Percentiles rank a stretch among this genome's conserved stretches.
These are phyloP conservation scores for Rasamsonia emersonii DNA, from an alignment of 2,329 filamentous ascomycete genomes.

Conservation along the genomic window DNA sequence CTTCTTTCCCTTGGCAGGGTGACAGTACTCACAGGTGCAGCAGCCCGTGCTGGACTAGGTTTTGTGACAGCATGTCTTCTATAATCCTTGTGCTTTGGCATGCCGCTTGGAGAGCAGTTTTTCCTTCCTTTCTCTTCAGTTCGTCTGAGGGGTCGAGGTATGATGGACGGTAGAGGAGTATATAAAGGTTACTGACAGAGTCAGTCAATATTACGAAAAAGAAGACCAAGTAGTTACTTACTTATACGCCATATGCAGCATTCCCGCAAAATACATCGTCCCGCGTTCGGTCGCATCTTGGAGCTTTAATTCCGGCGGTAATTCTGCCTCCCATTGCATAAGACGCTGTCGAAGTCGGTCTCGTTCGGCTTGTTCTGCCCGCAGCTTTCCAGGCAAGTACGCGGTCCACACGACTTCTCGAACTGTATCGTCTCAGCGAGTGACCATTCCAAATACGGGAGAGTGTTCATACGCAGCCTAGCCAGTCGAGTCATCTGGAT, in stretches of 20 bases:
- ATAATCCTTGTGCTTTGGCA: conserved; percentile 39
- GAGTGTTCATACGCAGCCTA: conserved; percentile 20
- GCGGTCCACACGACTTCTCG: conserved; percentile 32
- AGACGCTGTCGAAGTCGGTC: conserved; percentile 24
- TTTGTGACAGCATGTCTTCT: conserved; percentile 40
- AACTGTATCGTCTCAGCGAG: conserved; percentile 13
- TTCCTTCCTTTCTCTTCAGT: conserved; percentile 24
- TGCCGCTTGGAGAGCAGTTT: conserved; percentile 38
- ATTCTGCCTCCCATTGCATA: conserved; percentile 30
- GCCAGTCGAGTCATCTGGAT: conserved; percentile 34
- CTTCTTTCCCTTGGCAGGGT: not conserved
- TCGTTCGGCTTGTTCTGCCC: conserved; percentile 15
- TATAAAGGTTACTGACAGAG: conserved; percentile 32
- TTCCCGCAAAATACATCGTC: conserved; percentile 29
- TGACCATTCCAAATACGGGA: not conserved
- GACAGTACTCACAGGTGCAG: conserved; percentile 31
- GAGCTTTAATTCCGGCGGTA: conserved; percentile 28
- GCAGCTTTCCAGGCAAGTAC: conserved; percentile 19
- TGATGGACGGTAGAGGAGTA: conserved; percentile 37
- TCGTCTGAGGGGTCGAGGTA: conserved; percentile 29
- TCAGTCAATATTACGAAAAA: not conserved
- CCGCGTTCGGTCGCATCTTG: conserved; percentile 20
- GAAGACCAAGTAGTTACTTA: conserved; percentile 10
- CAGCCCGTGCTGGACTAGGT: conserved; percentile 36
- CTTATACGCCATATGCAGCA: conserved; percentile 41